These are phyloP conservation scores for Dillenia suffruticosa DNA, from an alignment of 164 flowering plant genomes.

Conservation along the genomic window DNA sequence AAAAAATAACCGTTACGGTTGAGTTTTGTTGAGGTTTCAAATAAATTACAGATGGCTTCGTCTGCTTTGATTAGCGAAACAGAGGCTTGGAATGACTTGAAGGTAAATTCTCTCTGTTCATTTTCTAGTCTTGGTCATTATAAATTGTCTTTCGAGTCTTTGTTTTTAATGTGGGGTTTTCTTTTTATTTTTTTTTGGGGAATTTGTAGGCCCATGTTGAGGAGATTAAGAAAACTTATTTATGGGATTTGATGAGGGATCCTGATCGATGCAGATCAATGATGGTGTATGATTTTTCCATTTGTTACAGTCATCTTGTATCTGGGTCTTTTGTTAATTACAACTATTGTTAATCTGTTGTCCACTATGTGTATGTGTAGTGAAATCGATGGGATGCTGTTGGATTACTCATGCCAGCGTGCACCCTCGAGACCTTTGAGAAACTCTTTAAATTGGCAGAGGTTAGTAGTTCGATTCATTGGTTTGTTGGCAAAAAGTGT, in stretches of 20 bases:
- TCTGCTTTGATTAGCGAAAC: slow-evolving; percentile 67
- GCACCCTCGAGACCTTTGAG: slow-evolving; percentile 58
- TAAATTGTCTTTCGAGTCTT: background rate
- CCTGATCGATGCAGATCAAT: slow-evolving; percentile 47
- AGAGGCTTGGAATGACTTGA: slow-evolving; percentile 79
- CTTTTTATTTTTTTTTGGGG: background rate
- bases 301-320: background rate
- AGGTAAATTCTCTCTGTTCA: slow-evolving; percentile 30
- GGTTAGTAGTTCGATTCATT: slow-evolving; percentile 31
- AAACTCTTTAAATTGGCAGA: slow-evolving; percentile 73
- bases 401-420: slow-evolving; percentile 85
- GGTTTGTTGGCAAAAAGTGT: background rate
- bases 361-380: slow-evolving; percentile 23
- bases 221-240: slow-evolving; percentile 52
- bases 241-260: slow-evolving; percentile 59
- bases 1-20: too few species aligned
- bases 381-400: slow-evolving; percentile 73
- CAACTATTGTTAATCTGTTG: background rate
- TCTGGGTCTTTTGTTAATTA: background rate
- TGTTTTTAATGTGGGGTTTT: background rate
- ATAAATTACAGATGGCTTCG: slow-evolving; percentile 47
- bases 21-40: too few species aligned
- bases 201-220: slow-evolving; percentile 62
- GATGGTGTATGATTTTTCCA: slow-evolving; percentile 63
- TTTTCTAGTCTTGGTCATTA: background rate